These are phyloP conservation scores for Tillandsia leiboldiana DNA, from an alignment of 176 grass and related monocot genomes.

Conservation along the genomic window DNA sequence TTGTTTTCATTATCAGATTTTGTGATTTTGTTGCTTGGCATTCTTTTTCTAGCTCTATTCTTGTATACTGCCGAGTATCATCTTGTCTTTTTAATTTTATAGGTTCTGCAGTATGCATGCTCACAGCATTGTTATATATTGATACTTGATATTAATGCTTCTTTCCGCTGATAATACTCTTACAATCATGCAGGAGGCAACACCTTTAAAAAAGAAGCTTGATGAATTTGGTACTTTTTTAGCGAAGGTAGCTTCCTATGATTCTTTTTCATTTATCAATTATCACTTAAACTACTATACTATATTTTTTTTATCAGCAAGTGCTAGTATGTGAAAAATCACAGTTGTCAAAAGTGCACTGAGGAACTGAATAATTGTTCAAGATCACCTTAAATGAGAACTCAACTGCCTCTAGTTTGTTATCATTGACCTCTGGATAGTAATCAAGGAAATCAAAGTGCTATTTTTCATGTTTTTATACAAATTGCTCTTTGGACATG, in stretches of 20 bases:
- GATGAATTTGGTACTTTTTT: conserved; percentile 97
- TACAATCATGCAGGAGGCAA: conserved; percentile 56
- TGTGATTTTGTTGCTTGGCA: neutral
- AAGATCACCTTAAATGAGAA: neutral
- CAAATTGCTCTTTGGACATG: too few species aligned
- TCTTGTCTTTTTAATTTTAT: neutral
- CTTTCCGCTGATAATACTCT: conserved; percentile 8
- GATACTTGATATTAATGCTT: neutral
- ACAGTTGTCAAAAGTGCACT: neutral
- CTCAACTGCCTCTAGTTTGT: neutral
- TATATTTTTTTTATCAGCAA: neutral
- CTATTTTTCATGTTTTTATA: too few species aligned
- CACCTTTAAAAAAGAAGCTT: conserved; percentile 96
- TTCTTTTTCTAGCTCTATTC: neutral
- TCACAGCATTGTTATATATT: too few species aligned
- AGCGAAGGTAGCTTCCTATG: conserved; percentile 71
- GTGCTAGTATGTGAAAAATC: neutral
- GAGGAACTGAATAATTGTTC: neutral
- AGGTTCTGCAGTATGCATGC: too few species aligned
- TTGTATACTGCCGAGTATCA: neutral
- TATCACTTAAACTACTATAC: neutral
- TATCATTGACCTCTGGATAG: neutral
- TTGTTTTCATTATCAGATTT: conserved; percentile 10
- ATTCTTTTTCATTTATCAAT: conserved; percentile 25
- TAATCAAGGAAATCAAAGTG: neutral